Percentiles rank a stretch among this genome's conserved stretches.
These are phyloP conservation scores for Solanum phureja DNA, from an alignment of 257 asterid species.

Conservation along the genomic window DNA sequence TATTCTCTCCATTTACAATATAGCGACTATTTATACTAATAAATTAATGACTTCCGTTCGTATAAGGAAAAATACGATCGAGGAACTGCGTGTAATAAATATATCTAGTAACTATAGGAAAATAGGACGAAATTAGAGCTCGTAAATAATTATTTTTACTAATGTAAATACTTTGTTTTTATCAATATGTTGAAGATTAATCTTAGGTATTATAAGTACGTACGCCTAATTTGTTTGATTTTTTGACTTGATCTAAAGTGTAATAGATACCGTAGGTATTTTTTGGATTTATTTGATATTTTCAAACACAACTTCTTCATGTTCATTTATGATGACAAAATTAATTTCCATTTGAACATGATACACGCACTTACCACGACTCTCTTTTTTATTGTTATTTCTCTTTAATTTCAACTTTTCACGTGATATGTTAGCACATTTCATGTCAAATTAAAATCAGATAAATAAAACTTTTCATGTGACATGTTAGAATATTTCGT, in stretches of 20 bases:
- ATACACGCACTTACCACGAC: neutral
- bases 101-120: neutral
- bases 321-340: neutral
- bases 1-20: neutral
- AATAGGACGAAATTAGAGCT: neutral
- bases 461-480: too few species aligned
- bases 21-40: neutral
- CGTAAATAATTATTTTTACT: neutral
- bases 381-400: neutral
- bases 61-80: neutral
- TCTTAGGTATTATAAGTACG: neutral
- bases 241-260: neutral
- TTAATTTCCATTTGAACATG: neutral
- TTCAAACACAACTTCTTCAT: neutral
- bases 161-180: neutral
- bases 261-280: neutral
- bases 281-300: neutral
- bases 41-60: neutral
- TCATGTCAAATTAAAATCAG: too few species aligned
- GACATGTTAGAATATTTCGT: too few species aligned
- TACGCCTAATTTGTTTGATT: neutral
- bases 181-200: neutral
- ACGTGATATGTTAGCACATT: accelerated
- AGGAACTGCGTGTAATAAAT: too few species aligned
- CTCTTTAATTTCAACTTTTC: too few species aligned